Evolutionary conservation across 176 grass and related monocot genomes (phyloP).

Genomic region (Lolium multiflorum): DNA sequence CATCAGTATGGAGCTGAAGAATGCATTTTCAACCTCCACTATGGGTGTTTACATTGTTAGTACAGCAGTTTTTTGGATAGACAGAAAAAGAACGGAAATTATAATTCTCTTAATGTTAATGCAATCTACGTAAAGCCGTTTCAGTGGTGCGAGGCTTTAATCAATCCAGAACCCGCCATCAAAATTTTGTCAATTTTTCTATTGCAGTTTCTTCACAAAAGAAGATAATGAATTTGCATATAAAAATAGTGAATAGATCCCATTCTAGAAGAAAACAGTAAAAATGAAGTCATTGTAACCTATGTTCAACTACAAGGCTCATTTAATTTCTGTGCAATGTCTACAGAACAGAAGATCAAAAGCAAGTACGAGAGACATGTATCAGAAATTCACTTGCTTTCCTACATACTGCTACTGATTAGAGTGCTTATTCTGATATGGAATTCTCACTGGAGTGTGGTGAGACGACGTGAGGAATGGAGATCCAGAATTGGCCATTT

Average conservation of each 20-base stretch:
- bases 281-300: background rate
- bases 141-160: background rate
- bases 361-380: background rate
- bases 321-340: too few relatives aligned
- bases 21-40: too few relatives aligned
- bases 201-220: background rate
- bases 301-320: background rate
- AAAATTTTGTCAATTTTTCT: background rate
- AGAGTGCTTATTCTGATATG: background rate
- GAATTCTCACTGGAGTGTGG: background rate
- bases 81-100: conserved; percentile 14
- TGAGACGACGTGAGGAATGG: background rate
- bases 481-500: background rate
- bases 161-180: background rate
- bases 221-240: background rate
- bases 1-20: too few relatives aligned
- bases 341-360: background rate
- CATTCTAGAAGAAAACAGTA: background rate
- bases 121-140: background rate
- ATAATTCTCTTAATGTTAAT: background rate
- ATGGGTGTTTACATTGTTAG: background rate
- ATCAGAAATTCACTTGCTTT: background rate
- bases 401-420: background rate
- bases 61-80: conserved; percentile 7
- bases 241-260: background rate